Base-by-base conservation (phyloP, 805 yeast species). In the Starmerella ratchasimensis region DNA sequence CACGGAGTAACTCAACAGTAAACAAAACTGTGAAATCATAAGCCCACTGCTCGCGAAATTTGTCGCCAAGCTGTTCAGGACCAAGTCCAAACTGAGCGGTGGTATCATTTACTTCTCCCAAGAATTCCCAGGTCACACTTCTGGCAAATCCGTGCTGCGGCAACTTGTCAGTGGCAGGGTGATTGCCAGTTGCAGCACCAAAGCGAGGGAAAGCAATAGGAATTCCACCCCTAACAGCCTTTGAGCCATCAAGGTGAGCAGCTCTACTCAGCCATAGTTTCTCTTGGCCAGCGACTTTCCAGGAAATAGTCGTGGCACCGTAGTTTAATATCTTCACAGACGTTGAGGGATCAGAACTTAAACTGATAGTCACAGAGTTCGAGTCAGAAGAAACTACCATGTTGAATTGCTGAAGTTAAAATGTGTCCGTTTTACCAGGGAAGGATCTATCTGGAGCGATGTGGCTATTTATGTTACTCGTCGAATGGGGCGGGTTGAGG, bases 91-190 rank as follows among this genome's bases (percentile, higher is more conserved):
- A 86, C 58, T 90, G 95, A 31, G 79, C 80, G 4, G 93, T 74
- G 31, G 63, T 59, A 37, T 69, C 75, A 25, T 67, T 66, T 15
- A 78, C 72, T 60, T 83, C 88, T 27, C 98, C 98, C 44, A 90
- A 65, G 50, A 86, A 81, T 58, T 90, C 96, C 98, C 98, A 90
- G 15, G 68, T 62, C 11, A 88, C 76, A 58, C 72, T 78, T 59
- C 98, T 70, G 15, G 94, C 98, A 62, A 90, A 80, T 1, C 98
- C 98, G 56, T 90, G 98, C 62, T 90, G 97, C 15, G 96, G 96
- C 46, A 90, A 69, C 25, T 31, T 57, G 39, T 63, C 67, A 6
- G 69, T 65, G 23, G 67, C 64, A 2, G 52, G 43, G 33, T 51
- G 55, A 15, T 41, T 36, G 17, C 49, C 50, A 11, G n/a, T 33